These are phyloP conservation scores for barrel medic (Medicago truncatula) DNA, from an alignment of 306 rosid genomes.

Conservation along the genomic window DNA sequence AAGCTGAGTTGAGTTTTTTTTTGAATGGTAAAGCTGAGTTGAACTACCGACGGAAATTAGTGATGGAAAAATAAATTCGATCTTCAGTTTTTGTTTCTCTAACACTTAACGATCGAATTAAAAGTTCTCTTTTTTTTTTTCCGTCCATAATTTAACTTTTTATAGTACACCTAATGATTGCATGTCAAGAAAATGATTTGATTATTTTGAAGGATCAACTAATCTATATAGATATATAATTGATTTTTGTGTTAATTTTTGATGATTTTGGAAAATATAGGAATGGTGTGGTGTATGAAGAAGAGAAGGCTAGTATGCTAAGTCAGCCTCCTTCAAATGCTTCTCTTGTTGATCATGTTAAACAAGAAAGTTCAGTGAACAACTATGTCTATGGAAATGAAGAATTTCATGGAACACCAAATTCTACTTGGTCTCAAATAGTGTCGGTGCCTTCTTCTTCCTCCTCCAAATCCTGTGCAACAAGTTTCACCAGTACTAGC, in stretches of 20 bases:
- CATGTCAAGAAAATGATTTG: neutral
- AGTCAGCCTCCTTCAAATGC: slow-evolving; percentile 46
- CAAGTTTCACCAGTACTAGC: slow-evolving; percentile 34
- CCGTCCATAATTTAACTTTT: neutral
- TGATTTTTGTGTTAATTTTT: neutral
- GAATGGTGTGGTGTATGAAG: slow-evolving; percentile 71
- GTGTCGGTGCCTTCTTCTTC: slow-evolving; percentile 35
- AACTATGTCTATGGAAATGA: slow-evolving; percentile 58
- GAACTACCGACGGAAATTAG: neutral
- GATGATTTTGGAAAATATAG: slow-evolving; percentile 43
- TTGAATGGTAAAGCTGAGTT: neutral
- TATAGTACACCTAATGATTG: neutral
- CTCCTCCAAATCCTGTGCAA: slow-evolving; percentile 60
- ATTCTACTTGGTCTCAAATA: slow-evolving; percentile 62
- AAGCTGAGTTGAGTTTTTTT: neutral
- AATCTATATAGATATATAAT: neutral
- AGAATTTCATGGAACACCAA: slow-evolving; percentile 52
- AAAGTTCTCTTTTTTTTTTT: neutral
- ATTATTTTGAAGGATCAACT: neutral
- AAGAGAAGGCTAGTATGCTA: slow-evolving; percentile 52
- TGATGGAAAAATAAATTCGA: neutral
- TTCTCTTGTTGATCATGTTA: slow-evolving; percentile 56
- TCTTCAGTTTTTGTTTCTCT: neutral
- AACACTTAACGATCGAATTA: neutral
- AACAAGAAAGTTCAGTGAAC: slow-evolving; percentile 64